Base-by-base conservation (phyloP, 1,139 yeast genomes). In the Yamadazyma pseudoaaseri region DNA sequence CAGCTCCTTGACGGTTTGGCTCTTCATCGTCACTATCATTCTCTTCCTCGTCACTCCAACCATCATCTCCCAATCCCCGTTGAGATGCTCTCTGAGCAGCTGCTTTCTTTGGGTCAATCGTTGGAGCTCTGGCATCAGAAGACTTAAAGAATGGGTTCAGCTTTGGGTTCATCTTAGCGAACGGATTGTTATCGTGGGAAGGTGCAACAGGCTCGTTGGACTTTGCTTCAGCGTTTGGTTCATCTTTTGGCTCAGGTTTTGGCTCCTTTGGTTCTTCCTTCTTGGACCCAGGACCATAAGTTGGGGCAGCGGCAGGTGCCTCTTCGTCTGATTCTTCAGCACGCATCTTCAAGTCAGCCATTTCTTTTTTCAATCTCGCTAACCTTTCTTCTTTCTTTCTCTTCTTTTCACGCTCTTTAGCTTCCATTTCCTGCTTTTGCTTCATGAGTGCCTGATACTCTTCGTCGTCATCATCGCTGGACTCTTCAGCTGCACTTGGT, bases 11-110 rank as follows among this genome's bases (percentile, higher is more conserved):
- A 30, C 74, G 64, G 37, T 71, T 67, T 2, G 72, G 73, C 4
- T 49, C 57, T 27, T 66, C 73, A 21, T 70, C 79, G 16, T 74
- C 81, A 15, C 62, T 62, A 2, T 61, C 64, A 44, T 76, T 79
- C 2, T 72, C 78, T 29, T 77, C 86, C 5, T 72, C 74, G 48
- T 76, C 79, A 40, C 78, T 79, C 84, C 85, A 79, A 43, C 74
- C 83, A 35, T 69, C 73, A 35, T 60, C 75, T 2, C 59, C 54
- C 30, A 71, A 52, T 3, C 87, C 86, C 52, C 85, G 65, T 54
- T 81, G 87, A 5, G 81, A 70, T 14, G 70, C 76, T 51, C 87
- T 66, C 54, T 81, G 87, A 2, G 76, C 78, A 33, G 75, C 81
- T 5, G 81, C 75, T 41, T 79, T 78, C 41, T 67, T 65, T 0